Base-by-base conservation (phyloP, 371 early-diverging fungal genomes). In the Haplosporangium sp. region DNA sequence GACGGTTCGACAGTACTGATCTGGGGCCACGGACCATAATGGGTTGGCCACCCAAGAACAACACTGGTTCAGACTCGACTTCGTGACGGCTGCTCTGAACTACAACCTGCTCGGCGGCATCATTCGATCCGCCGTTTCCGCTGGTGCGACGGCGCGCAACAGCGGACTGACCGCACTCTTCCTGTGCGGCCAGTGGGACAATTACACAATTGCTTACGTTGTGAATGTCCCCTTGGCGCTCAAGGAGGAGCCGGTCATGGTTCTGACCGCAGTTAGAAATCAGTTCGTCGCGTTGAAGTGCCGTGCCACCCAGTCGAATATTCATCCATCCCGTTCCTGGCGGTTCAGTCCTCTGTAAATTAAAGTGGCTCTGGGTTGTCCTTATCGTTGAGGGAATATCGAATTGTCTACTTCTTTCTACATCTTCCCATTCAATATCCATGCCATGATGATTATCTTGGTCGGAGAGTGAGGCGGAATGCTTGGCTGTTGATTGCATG, bases 61-160 rank as follows among this genome's bases (percentile, higher is more conserved):
- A 48, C 53, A 64, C 63, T 47, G 76, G 59, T 69, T 72, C 77
- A 73, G 77, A 77, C 47, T 67, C 76, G 67, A 72, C 77, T 62
- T 72, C 77, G 63, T 39, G 17, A 61, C 77, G 77, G 73, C 73
- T 62, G 77, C 73, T 77, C 77, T 73, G 77, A 77, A 72, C 63
- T 77, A 65, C 77, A 72, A 69, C 77, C 77, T 77, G 73, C 65
- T 77, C 60, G 62, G 62, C 63, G 64, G 63, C 44, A 56, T 44
- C 72, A 50, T 55, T 66, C n/a, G 44, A 61, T 53, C 52, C 68
- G 58, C 72, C 66, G n/a, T 52, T 65, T 63, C 63, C 55, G 62
- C 65, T 63, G 67, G 50, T 59, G 61, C 61, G 59, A 27, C 71
- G 67, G 63, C 71, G 63, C 63, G 62, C 66, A 35, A 47, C 71